Percentiles rank a stretch among this genome's conserved stretches.
phyloP scores from a whole-genome alignment of 148 eudicot species.

The Simmondsia chinensis region DNA sequence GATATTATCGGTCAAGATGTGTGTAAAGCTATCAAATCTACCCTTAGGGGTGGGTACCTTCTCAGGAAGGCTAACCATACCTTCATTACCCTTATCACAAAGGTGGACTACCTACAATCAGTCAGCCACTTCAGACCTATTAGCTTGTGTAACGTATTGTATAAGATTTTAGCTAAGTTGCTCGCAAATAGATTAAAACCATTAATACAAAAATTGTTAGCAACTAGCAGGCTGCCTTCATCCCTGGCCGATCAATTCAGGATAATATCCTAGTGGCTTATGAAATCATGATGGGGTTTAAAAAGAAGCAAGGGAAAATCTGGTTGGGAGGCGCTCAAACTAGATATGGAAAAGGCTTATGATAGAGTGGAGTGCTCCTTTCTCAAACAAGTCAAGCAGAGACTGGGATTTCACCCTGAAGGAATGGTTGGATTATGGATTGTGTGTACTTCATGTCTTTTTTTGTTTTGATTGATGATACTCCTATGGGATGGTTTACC shows the following conservation, averaged over 20 bases:
- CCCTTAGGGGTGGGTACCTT: too few species aligned
- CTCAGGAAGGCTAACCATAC: background rate
- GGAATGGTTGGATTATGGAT: background rate
- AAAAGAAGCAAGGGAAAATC: too few species aligned
- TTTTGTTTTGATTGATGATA: background rate
- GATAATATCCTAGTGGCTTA: too few species aligned
- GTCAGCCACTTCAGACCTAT: background rate
- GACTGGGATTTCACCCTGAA: background rate
- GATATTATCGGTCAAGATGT: too few species aligned
- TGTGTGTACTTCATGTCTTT: background rate
- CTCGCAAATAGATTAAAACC: background rate
- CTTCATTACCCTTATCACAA: background rate
- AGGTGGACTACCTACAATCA: background rate
- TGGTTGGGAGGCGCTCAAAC: background rate
- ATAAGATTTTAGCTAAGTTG: background rate
- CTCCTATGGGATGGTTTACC: background rate
- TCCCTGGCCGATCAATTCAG: too few species aligned
- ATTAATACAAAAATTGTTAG: background rate
- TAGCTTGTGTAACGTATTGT: background rate
- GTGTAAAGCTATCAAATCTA: too few species aligned
- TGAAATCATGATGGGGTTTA: too few species aligned
- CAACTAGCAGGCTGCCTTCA: background rate
- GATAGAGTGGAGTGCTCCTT: slow-evolving; percentile 2
- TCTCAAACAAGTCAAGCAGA: background rate
- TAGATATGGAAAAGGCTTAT: background rate